Base-by-base conservation (phyloP, 805 yeast species). In the Pichia heedii region DNA sequence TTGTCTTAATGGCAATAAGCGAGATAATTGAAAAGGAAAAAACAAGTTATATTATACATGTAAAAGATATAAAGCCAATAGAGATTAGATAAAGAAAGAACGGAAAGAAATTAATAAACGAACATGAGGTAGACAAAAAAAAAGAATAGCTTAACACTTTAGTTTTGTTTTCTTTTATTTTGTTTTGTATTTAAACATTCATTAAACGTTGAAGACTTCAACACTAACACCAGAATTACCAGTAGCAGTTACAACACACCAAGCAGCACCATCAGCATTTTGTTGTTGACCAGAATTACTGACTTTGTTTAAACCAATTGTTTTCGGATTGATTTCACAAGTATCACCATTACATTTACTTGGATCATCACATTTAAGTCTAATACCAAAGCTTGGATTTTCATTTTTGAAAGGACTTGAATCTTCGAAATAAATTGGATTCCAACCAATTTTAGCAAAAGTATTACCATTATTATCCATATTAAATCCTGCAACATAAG, bases 401-500 rank as follows among this genome's bases (percentile, higher is more conserved):
- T 63, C 63, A 54, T 69, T 62, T 49, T 69, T 67, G 67, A 79
- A 83, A 9, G 81, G 76, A 22, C 70, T 60, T 1, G 66, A 51
- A 40, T 69, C 69, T 50, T 82, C 90, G 54, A 84, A 61, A 62
- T 85, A 84, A 44, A 82, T 74, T 15, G 96, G 96, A 63, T 87
- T 87, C 95, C 95, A 86, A 37, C 90, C 95, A 59, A 87, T 76
- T 65, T 85, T 88, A 51, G 84, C 85, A 60, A 52, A 87, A 3
- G 96, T 87, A 60, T 75, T 74, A 27, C 85, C 81, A 46, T 57
- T 64, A 48, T 61, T 63, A 60, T 85, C 95, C 70, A 76, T 76
- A 68, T 87, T 87, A 48, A 89, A 86, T 50, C 96, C 96, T 15
- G 93, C 94, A 50, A 88, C 95, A 54, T 85, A 87, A 22, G 96